phyloP scores from a whole-genome alignment of 768 basidiomycete species.

The Tulasnella calospora region DNA sequence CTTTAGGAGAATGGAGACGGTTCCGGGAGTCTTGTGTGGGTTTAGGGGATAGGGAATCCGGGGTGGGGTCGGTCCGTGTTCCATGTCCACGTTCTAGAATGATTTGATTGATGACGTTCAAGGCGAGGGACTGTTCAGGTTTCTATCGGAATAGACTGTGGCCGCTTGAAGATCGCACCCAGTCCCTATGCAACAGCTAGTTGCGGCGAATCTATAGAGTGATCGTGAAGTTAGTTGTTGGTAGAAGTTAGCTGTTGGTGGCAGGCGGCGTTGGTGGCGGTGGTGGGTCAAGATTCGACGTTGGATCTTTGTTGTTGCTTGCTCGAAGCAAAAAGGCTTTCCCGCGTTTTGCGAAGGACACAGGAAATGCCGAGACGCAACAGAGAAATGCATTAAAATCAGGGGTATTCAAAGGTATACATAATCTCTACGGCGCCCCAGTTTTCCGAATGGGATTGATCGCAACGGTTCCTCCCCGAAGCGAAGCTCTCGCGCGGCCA shows the following conservation, averaged over 20 bases:
- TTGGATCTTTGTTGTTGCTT: background rate
- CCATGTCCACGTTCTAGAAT: background rate
- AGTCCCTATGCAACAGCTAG: background rate
- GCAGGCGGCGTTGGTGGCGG: background rate
- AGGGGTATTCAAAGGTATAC: background rate
- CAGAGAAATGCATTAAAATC: background rate
- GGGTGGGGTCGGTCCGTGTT: background rate
- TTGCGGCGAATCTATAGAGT: background rate
- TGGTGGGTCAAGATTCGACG: background rate
- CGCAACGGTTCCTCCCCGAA: background rate
- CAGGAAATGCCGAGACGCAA: background rate
- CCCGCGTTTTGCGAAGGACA: background rate
- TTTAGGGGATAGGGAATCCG: background rate
- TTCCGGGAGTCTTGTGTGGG: background rate
- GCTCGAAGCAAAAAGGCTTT: background rate
- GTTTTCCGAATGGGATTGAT: background rate
- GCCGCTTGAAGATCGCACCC: background rate
- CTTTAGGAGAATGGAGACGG: background rate
- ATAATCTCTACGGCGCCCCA: background rate
- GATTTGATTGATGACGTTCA: background rate
- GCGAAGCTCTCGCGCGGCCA: no score
- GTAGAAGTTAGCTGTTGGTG: background rate
- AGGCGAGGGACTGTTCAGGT: no score
- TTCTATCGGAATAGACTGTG: background rate
- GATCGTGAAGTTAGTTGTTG: background rate